Conservation (phyloP, 495 filamentous ascomycete species). For the Xylaria grammica region DNA sequence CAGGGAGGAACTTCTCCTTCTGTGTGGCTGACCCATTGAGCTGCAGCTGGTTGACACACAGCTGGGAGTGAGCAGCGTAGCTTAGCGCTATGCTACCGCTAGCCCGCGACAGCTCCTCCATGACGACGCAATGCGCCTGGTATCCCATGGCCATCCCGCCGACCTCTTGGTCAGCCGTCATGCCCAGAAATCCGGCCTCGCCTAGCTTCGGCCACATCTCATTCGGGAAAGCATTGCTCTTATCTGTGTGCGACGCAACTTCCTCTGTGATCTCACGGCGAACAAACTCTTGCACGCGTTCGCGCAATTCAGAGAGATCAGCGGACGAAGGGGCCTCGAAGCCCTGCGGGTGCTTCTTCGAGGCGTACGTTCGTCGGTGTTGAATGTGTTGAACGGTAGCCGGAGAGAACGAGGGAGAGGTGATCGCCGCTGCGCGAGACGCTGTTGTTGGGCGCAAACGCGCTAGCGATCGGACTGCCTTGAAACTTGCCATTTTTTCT, state of each 20-base stretch:
- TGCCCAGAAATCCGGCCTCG: conserved; percentile 87
- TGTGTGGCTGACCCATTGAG: conserved; percentile 83
- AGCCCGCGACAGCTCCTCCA: conserved; percentile 78
- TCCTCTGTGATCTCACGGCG: conserved; percentile 84
- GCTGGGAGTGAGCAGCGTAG: conserved; percentile 94
- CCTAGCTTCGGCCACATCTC: conserved; percentile 96
- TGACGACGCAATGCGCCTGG: conserved; percentile 94
- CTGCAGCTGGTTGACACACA: conserved; percentile 96
- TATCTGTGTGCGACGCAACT: conserved; percentile 80
- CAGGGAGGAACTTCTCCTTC: conserved; percentile 80
- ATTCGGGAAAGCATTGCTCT: conserved; percentile 82
- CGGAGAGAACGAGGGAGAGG: conserved; percentile 18
- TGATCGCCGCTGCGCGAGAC: conserved; percentile 16
- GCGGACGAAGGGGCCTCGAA: conserved; percentile 76
- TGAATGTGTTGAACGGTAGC: conserved; percentile 33
- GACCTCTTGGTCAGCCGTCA: conserved; percentile 93
- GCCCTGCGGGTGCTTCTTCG: conserved; percentile 87
- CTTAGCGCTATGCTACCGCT: conserved; percentile 85
- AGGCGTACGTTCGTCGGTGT: conserved; percentile 50
- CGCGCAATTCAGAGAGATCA: conserved; percentile 84
- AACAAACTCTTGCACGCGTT: conserved; percentile 91
- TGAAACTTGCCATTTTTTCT: conserved; percentile 36
- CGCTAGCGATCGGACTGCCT: conserved; percentile 36
- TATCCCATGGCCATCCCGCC: conserved; percentile 93
- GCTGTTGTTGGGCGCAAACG: conserved; percentile 30